Conservation (phyloP, 371 early-diverging fungal genomes). For the Mortierella sp. region DNA sequence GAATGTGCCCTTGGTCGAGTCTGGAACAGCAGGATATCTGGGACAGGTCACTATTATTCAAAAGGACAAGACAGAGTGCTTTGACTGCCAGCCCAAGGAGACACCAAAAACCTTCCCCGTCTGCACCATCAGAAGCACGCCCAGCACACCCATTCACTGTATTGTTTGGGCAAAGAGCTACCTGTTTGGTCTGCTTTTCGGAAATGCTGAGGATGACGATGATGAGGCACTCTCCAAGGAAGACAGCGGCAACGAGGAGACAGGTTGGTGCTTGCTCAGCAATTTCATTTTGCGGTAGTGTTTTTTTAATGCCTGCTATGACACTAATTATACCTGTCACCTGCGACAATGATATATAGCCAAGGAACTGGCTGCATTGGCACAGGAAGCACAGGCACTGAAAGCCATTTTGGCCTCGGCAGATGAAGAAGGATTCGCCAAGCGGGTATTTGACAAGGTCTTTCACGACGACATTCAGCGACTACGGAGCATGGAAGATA, state of each 20-base stretch:
- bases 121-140: conserved; percentile 98
- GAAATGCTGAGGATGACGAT: conserved; percentile 79
- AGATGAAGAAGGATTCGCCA: conserved; percentile 74
- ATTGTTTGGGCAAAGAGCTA: conserved; percentile 99
- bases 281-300: not conserved
- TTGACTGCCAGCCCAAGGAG: conserved; percentile 96
- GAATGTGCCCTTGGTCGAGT: conserved; percentile 93
- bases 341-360: conserved; percentile 57
- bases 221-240: conserved; percentile 65
- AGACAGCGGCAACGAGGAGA: conserved; percentile 74
- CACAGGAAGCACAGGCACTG: conserved; percentile 79
- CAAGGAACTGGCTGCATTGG: conserved; percentile 80
- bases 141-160: conserved; percentile 97
- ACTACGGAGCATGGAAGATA: conserved; percentile 84
- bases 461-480: conserved; percentile 77
- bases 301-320: too few species aligned
- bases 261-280: conserved; percentile 4
- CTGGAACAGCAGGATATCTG: conserved; percentile 96
- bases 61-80: conserved; percentile 91
- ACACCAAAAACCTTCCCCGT: conserved; percentile 93
- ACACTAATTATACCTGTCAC: too few species aligned
- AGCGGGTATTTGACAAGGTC: conserved; percentile 88
- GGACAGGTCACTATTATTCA: conserved; percentile 97
- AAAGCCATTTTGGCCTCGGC: conserved; percentile 72
- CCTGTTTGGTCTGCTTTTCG: conserved; percentile 89